Base-by-base conservation (phyloP, 2,329 filamentous ascomycete species). In the Onygenales sp. region DNA sequence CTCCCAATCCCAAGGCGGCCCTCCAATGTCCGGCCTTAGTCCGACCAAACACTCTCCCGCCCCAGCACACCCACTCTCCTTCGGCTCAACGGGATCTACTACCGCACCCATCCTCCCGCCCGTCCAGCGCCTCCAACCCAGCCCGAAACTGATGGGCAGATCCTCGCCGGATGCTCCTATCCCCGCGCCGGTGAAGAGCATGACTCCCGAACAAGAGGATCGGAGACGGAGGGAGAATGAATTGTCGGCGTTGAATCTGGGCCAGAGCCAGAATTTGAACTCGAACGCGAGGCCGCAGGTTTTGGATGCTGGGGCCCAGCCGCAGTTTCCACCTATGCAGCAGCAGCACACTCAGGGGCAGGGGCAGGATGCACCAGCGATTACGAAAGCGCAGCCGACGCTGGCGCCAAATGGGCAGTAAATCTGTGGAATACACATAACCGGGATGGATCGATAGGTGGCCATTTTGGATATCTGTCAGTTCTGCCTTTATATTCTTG, bases 31-130 rank as follows among this genome's bases (percentile, higher is more conserved):
- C 0, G 73, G 73, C 2, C 67, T 75, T 31, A 75, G 73, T 33
- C 73, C 73, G 10, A 74, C 65, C 11, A 76, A 76, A 56, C 70
- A 74, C 47, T 73, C 71, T 9, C 70, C 72, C 32, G 55, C 58
- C 1, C 56, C 55, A 36, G 50, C 58, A 9, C 65, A 69, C 6
- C 66, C 67, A 2, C 59, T 54, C 10, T 53, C 55, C 11, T 54
- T 52, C 44, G 47, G 34, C 27, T 47, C 50, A 14, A 50, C 53
- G 49, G 43, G 31, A 17, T 56, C 32, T 10, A 49, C 50, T 3
- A 50, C 44, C 33, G 65, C 69, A 2, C 62, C 70, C 0, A 62
- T 73, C 8, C 58, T 73, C 17, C 70, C 70, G 31, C 70, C 70
- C 2, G 67, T 73, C 5, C 70, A 69, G 55, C 65, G 61, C 59